phyloP scores from a whole-genome alignment of 495 filamentous ascomycete species.

The Hyaloscypha bicolor region DNA sequence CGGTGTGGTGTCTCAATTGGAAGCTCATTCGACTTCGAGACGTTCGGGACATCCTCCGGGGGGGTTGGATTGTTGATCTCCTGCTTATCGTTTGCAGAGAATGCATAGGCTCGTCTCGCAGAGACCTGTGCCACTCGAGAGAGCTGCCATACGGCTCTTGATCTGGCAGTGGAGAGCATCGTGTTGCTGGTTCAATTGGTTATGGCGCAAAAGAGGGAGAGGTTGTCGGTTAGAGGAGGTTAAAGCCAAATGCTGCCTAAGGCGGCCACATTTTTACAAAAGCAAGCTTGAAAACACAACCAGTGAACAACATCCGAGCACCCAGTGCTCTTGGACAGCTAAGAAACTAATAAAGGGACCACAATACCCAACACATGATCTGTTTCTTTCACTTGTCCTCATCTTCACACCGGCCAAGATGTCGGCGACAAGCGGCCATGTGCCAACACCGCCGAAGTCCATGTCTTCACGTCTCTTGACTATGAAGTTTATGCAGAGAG shows the following conservation, averaged over 20 bases:
- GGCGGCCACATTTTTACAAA: slow-evolving; percentile 22
- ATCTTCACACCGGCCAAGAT: slow-evolving; percentile 22
- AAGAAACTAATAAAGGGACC: slow-evolving; percentile 7
- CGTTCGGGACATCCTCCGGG: slow-evolving; percentile 45
- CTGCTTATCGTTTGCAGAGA: slow-evolving; percentile 48
- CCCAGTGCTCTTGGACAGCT: slow-evolving; percentile 2
- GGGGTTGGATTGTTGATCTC: slow-evolving; percentile 48
- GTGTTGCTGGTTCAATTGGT: slow-evolving; percentile 40
- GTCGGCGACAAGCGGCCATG: slow-evolving; percentile 20
- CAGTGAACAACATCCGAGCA: slow-evolving; percentile 7
- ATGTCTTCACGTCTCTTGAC: slow-evolving; percentile 91
- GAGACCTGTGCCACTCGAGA: slow-evolving; percentile 33
- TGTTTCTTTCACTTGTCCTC: neutral
- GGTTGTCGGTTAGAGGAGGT: slow-evolving; percentile 27
- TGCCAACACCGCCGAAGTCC: slow-evolving; percentile 50
- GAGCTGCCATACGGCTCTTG: slow-evolving; percentile 39
- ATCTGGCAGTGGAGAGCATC: slow-evolving; percentile 61
- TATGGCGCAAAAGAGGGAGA: slow-evolving; percentile 30
- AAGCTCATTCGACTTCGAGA: slow-evolving; percentile 63
- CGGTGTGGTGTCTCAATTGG: slow-evolving; percentile 42
- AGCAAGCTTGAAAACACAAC: neutral
- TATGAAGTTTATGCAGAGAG: slow-evolving; percentile 99
- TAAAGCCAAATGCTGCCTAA: slow-evolving; percentile 35
- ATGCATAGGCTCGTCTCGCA: slow-evolving; percentile 42
- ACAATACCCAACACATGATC: neutral